phyloP scores from a whole-genome alignment of 2,329 filamentous ascomycete genomes.

The Colletotrichum tamarilloi region DNA sequence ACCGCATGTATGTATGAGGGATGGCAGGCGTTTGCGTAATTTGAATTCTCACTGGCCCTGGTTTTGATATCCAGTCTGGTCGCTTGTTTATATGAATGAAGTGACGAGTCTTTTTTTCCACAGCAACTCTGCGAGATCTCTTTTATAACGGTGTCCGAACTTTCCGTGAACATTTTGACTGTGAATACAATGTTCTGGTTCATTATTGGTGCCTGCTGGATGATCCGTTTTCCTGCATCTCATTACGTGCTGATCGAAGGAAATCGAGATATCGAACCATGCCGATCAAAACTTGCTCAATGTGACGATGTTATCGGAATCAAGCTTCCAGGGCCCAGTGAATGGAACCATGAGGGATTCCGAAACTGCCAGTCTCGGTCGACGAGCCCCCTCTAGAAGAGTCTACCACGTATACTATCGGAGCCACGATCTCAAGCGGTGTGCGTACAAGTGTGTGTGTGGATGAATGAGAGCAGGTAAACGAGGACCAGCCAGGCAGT shows the following conservation, averaged over 20 bases:
- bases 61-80: neutral
- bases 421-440: slow-evolving; percentile 14
- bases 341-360: neutral
- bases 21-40: slow-evolving; percentile 38
- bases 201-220: neutral
- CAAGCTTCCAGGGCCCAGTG: neutral
- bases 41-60: slow-evolving; percentile 35
- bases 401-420: neutral
- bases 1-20: slow-evolving; percentile 38
- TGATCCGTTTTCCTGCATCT: neutral
- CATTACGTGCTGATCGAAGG: neutral
- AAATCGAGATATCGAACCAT: neutral
- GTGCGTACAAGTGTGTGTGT: neutral
- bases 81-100: neutral
- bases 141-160: neutral
- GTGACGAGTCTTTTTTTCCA: neutral
- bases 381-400: neutral
- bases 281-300: neutral
- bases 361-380: slow-evolving; percentile 5
- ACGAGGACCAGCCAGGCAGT: neutral
- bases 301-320: neutral
- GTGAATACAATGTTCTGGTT: neutral
- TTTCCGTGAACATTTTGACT: neutral
- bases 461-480: neutral
- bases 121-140: neutral